Base-by-base conservation (phyloP, 192 early-diverging fungal species). In the Coemansia sp. region DNA sequence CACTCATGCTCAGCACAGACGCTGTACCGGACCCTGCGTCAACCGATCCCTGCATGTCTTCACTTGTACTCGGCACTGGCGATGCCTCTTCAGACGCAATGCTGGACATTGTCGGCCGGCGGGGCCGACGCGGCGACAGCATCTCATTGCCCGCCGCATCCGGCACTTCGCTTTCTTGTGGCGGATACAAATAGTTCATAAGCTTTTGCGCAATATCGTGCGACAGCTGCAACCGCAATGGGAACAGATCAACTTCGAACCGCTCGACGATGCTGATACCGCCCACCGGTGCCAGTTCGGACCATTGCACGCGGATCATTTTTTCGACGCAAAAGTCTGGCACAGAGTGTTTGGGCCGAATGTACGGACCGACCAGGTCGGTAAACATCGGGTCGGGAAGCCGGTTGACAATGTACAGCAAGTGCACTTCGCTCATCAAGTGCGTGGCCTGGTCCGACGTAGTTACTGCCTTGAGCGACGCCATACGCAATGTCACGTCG, bases 211-310 rank as follows among this genome's bases (percentile, higher is more conserved):
- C 94, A 72, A 94, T 85, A 50, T 95, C 93, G 61, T 93, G 88
- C 1, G 91, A 94, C 47, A 93, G 81, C 75, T 94, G 91, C 22
- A 96, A 71, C 3, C 90, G 82, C 12, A 95, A 66, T 1, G 95
- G 95, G 55, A 84, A 87, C 55, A 97, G 73, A 57, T 94, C 88
- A 40, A 96, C 83, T 71, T 96, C 95, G 65, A 97, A 88, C 38
- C 93, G 90, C 61, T 94, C 91, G 44, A 97, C 87, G 14, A 97
- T 91, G 23, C 85, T 83, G 59, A 97, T 97, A 17, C 95, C 95
- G 25, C 89, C 95, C 1, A 97, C 93, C 0, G 95, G 91, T 2
- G 94, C 90, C 55, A 92, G 77, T 36, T 92, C 85, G 1, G 66
- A 70, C 85, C 89, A 88, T 65, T 89, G 89, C 14, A 94, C 87